Percentiles rank a stretch among this genome's conserved stretches.
These are phyloP conservation scores for Lachancea sp. DNA, from an alignment of 805 yeast species.

Conservation along the genomic window DNA sequence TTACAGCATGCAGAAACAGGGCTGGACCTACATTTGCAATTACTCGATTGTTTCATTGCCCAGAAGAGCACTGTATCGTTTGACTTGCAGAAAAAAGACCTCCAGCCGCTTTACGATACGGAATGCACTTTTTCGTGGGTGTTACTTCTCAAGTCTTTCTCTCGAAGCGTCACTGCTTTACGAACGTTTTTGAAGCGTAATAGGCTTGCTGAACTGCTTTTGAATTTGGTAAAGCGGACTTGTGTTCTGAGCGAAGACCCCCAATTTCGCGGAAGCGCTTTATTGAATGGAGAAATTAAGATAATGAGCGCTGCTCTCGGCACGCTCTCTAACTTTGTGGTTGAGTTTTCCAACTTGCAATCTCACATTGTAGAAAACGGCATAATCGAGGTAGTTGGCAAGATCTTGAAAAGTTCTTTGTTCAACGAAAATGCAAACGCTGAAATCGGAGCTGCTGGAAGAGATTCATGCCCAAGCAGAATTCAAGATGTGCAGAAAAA, in stretches of 20 bases:
- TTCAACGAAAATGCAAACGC: constrained; percentile 16
- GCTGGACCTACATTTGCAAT: constrained; percentile 17
- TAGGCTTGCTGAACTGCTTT: constrained; percentile 21
- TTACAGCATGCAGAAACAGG: constrained; percentile 20
- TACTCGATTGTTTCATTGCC: constrained; percentile 18
- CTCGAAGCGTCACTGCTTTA: constrained; percentile 29
- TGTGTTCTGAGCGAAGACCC: constrained; percentile 15
- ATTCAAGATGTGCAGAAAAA: constrained; percentile 23
- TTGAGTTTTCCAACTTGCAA: constrained; percentile 41
- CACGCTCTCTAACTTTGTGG: constrained; percentile 37
- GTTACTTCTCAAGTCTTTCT: constrained; percentile 28
- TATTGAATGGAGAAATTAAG: constrained; percentile 22
- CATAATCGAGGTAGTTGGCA: constrained; percentile 25
- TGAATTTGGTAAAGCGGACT: constrained; percentile 16
- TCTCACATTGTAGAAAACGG: constrained; percentile 34
- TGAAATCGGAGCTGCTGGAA: background rate
- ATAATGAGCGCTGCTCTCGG: constrained; percentile 33
- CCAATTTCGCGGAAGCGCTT: constrained; percentile 17
- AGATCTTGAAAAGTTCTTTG: constrained; percentile 23
- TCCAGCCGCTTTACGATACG: constrained; percentile 25
- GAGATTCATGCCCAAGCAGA: background rate
- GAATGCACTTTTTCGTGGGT: constrained; percentile 25
- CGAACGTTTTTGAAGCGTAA: constrained; percentile 25
- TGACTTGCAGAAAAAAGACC: constrained; percentile 2
- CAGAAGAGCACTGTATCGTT: constrained; percentile 13